Base-by-base conservation (phyloP, 768 basidiomycete species). In the Solioccasus polychromus region DNA sequence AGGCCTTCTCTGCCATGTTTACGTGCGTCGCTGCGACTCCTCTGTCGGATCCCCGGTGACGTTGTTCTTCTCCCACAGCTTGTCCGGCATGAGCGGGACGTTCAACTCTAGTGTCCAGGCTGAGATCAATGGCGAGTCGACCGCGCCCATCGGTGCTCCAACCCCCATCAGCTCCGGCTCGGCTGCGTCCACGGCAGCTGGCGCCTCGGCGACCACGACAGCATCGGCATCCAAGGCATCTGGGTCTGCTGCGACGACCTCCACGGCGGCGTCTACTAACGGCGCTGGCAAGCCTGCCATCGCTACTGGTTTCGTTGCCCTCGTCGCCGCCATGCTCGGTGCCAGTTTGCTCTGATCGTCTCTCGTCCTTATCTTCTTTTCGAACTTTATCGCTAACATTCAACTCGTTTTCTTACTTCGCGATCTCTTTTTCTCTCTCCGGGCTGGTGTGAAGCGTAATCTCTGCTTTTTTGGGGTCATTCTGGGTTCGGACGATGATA, bases 1-100 rank as follows among this genome's bases (percentile, higher is more conserved):
- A 84, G 51, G 80, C 88, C 0, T 94, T 91, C 73, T 89, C 88
- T 7, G 77, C 90, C 52, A 78, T 77, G 56, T 92, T 90, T 72
- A 70, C 70, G 89, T 91, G 59, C 52, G 83, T 68, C n/a, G n/a
- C n/a, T 18, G 32, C 17, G 10, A 26, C 17, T 34, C 32, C 5
- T 17, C 4, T 17, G 3, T 34, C 18, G n/a, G 32, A 15, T 34
- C 5, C 32, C 32, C n/a, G n/a, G 32, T 10, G 32, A 18, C 17
- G 6, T 37, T 24, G 11, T 22, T 23, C 2, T 32, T 20, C 8
- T 44, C 32, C 19, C 30, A 36, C 51, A 89, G 86, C 8, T 52
- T 92, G 60, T 54, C 65, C n/a, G 68, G 73, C 45, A 91, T 91
- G 90, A 76, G 72, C 3, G 91, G 91, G 25, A 58, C 59, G 0